phyloP scores from a whole-genome alignment of 2,329 filamentous ascomycete genomes.

The Lachnellula hyalina region DNA sequence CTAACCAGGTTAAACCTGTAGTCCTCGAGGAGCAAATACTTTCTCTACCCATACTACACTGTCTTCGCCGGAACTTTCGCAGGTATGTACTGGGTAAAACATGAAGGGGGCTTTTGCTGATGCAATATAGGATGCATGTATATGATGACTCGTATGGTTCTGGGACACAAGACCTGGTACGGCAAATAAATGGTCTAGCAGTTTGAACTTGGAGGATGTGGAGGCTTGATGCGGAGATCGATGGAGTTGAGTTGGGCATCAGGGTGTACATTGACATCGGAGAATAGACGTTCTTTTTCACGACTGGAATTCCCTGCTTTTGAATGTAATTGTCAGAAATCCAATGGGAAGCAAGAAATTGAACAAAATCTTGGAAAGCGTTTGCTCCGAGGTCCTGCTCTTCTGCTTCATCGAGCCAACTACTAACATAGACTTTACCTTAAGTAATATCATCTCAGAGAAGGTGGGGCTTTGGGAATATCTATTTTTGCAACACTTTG shows the following conservation, averaged over 20 bases:
- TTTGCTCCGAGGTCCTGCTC: no score
- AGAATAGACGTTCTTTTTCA: conserved; percentile 16
- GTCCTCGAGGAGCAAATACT: conserved; percentile 58
- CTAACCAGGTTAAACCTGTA: conserved; percentile 30
- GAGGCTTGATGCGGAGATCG: not conserved
- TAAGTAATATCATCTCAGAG: no score
- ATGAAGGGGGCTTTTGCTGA: not conserved
- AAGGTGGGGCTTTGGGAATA: no score
- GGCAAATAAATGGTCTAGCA: conserved; percentile 41
- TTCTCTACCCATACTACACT: conserved; percentile 66
- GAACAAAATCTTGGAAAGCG: no score
- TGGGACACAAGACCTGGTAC: conserved; percentile 78
- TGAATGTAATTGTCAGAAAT: no score
- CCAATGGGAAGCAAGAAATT: no score
- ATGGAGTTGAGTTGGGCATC: conserved; percentile 1
- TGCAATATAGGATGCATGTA: conserved; percentile 48
- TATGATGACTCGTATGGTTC: conserved; percentile 66
- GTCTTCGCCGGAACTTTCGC: conserved; percentile 54
- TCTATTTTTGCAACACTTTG: no score
- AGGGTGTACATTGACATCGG: conserved; percentile 19
- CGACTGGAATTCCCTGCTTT: no score
- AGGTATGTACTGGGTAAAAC: conserved; percentile 43
- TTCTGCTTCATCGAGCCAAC: no score
- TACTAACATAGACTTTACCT: no score
- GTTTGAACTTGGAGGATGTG: not conserved